Evolutionary conservation across 768 basidiomycete genomes (phyloP), one percentile per base, ranked within the genome.

Genomic region (Kwoniella pini): DNA sequence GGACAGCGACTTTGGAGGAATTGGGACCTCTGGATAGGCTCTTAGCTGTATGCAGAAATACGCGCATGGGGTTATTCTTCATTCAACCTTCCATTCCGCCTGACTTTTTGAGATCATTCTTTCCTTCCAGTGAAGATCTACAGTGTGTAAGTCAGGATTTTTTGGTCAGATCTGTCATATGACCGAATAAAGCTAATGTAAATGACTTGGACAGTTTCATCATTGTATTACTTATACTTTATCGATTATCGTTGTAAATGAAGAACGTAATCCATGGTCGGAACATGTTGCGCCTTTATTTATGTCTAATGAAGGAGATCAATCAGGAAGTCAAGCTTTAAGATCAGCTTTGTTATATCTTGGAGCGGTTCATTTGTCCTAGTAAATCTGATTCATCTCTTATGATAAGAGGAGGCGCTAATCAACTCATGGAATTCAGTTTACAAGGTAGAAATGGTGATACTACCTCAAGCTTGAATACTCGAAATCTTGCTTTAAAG

Each of bases 231-330:
- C 67, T 1, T 68, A 68, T 42, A 50, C 67, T 1, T 51, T 68
- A n/a, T 68, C 67, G 7, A 68, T 68, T 30, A 52, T 61, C 30
- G 63, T 68, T n/a, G 63, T 64, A 10, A 28, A 45, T 7, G 67
- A 68, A 48, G 67, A 68, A 3, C 53, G 39, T 36, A 68, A 68
- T 33, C 67, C 67, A n/a, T 68, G 67, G 67, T 50, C 62, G 5
- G 52, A 62, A 30, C 51, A 64, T 28, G 52, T 64, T 31, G 59
- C 63, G 9, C 67, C 67, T 6, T 43, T 68, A 9, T 64, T 64
- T 51, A 45, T 68, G 27, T 56, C 61, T 22, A 49, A 53, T 1
- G 28, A 50, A 10, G 60, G 55, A 7, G 39, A 15, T 7, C 31
- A 52, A 13, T 60, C 58, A 2, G 7, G 57, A 0, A 62, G 59